Evolutionary conservation across 2,329 filamentous ascomycete species (phyloP), one percentile per base, ranked within the genome.

Genomic region (Onygenales sp.): DNA sequence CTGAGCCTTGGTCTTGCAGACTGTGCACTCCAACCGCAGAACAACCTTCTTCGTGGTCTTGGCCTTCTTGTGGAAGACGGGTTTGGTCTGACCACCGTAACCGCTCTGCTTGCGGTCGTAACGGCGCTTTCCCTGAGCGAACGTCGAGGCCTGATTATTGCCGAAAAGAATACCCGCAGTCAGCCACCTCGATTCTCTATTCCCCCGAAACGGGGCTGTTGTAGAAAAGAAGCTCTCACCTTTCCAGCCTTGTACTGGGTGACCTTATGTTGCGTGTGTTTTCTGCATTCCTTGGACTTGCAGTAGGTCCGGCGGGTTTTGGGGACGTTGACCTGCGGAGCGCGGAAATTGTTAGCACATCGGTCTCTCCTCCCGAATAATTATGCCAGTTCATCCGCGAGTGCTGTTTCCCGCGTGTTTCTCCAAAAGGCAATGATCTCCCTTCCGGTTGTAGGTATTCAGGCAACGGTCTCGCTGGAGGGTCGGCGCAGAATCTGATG

Each of bases 21-120:
- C 76, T 72, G 89, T 92, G 83, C 93, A 98, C 78, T 98, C 93
- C 77, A 98, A 80, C 81, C 93, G 86, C 78, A 98, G 81, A 71
- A 98, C 94, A 69, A 98, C 87, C 87, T 98, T 98, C 89, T 98
- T 98, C 75, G 93, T 98, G 67, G 93, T 98, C 88, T 98, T 98
- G 66, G 93, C 93, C 83, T 96, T 97, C 87, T 97, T 98, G 89
- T 97, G 93, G 88, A 97, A 98, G 73, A 98, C 91, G 69, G 94
- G 93, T 83, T 98, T 98, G 72, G 93, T 98, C 83, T 98, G 93
- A 91, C 93, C 93, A 89, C 93, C 93, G 75, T 96, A 97, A 88
- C 92, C 92, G 75, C 86, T 89, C 82, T 97, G 92, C 84, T 97
- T 97, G 74, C 90, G 85, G 81, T 95, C 90, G 82, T 97, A 97